Base-by-base conservation (phyloP, 2,329 filamentous ascomycete species). In the Xylaria sp. region DNA sequence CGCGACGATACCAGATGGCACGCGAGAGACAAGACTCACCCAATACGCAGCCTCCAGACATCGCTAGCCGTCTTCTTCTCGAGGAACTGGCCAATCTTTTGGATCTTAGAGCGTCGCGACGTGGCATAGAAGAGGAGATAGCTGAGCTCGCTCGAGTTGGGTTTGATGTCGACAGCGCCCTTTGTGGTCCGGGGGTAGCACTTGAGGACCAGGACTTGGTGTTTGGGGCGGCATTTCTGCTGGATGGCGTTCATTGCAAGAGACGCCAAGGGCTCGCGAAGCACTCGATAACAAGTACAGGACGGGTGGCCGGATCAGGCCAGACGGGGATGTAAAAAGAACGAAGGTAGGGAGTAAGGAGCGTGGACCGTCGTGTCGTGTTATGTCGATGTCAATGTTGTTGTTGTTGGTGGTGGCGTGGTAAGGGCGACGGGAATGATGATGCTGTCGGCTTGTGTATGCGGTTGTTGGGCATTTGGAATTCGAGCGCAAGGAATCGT, bases 121-220 rank as follows among this genome's bases (percentile, higher is more conserved):
- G 93, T 97, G 69, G 93, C 94, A 84, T 99, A 98, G 86, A 97
- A 98, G 63, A 98, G 89, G 72, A 99, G 88, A 79, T 98, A 98
- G 81, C 93, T 97, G 71, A 99, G 89, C 84, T 99, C 96, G 82
- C 93, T 97, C 73, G 93, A 93, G 81, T 98, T 98, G 52, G 96
- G 94, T 82, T 95, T 97, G 77, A 97, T 93, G 76, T 97, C 93
- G 78, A 94, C 91, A 70, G 93, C 91, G 60, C 93, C 93, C 83
- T 97, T 98, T 72, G 93, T 93, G 72, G 93, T 94, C 74, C 92
- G 91, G 46, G 96, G 96, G 80, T 97, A 99, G 85, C 95, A 98
- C 83, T 97, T 97, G 72, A 97, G 88, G 73, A 97, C 91, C 69
- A 98, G 85, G 74, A 97, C 93, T 86, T 98, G 95, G 83, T 99